These are phyloP conservation scores for Phytophthora macrochlamydospora DNA, from an alignment of 352 stramenopile species.

Conservation along the genomic window DNA sequence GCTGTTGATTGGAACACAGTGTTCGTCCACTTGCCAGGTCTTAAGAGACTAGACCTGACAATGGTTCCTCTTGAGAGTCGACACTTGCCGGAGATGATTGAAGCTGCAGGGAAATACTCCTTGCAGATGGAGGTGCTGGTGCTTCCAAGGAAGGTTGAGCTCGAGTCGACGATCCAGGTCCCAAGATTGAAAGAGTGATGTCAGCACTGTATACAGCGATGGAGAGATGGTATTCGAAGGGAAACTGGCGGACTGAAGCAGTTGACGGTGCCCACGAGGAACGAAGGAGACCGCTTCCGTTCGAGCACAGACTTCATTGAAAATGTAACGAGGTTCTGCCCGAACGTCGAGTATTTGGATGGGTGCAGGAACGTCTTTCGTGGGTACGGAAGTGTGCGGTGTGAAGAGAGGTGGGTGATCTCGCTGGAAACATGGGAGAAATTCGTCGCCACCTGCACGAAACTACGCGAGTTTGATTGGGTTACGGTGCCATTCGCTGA, in stretches of 20 bases:
- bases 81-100: conserved; percentile 16
- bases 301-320: conserved; percentile 23
- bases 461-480: conserved; percentile 27
- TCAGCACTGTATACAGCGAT: conserved; percentile 14
- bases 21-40: conserved; percentile 4
- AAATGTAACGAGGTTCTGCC: conserved; percentile 22
- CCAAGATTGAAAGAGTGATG: conserved; percentile 9
- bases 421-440: conserved; percentile 22
- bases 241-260: conserved; percentile 17
- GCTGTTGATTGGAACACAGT: conserved; percentile 18
- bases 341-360: conserved; percentile 28
- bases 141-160: conserved; percentile 5
- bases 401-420: conserved; percentile 22
- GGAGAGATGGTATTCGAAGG: conserved; percentile 17
- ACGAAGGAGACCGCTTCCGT: conserved; percentile 4
- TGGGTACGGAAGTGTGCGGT: conserved; percentile 11
- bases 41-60: conserved; percentile 22
- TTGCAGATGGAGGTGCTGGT: conserved; percentile 20
- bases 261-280: conserved; percentile 21
- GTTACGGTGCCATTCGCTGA: conserved; percentile 25
- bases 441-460: conserved; percentile 23
- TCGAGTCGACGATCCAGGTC: not conserved
- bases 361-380: conserved; percentile 9
- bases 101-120: conserved; percentile 18
- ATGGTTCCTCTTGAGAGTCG: conserved; percentile 16